These are phyloP conservation scores for Penicillium psychrofluorescens DNA, from an alignment of 495 filamentous ascomycete species.

Conservation along the genomic window DNA sequence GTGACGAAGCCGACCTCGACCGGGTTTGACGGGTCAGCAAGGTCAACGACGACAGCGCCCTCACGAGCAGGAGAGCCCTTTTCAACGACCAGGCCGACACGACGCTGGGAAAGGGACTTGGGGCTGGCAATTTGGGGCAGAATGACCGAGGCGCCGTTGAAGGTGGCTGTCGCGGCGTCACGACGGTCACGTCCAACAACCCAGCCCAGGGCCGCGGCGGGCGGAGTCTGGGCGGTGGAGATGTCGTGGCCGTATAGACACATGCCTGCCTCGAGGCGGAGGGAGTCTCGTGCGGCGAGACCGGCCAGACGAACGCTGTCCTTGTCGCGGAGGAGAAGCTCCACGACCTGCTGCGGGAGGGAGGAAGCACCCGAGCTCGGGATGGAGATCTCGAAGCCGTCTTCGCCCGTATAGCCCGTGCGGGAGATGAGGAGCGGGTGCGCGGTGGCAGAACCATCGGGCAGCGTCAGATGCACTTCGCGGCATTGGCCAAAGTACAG, in stretches of 20 bases:
- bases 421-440: slow-evolving; percentile 68
- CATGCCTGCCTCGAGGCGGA: slow-evolving; percentile 94
- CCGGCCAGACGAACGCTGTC: slow-evolving; percentile 72
- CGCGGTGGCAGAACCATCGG: slow-evolving; percentile 33
- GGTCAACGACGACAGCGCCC: slow-evolving; percentile 69
- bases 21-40: slow-evolving; percentile 45
- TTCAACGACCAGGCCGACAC: slow-evolving; percentile 76
- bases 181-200: slow-evolving; percentile 74
- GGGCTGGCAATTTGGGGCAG: slow-evolving; percentile 60
- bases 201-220: slow-evolving; percentile 78
- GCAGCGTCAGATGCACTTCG: slow-evolving; percentile 44
- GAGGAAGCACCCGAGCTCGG: slow-evolving; percentile 36
- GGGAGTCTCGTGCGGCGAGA: slow-evolving; percentile 82
- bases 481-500: slow-evolving; percentile 77
- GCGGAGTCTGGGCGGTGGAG: slow-evolving; percentile 80
- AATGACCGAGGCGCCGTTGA: slow-evolving; percentile 70
- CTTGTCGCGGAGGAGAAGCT: slow-evolving; percentile 56
- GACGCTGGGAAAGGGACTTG: slow-evolving; percentile 63
- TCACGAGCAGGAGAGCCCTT: slow-evolving; percentile 82
- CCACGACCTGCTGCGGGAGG: slow-evolving; percentile 39
- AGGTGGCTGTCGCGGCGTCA: slow-evolving; percentile 43
- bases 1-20: slow-evolving; percentile 61
- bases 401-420: slow-evolving; percentile 94
- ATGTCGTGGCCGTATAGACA: slow-evolving; percentile 98
- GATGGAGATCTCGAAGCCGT: slow-evolving; percentile 95